Evolutionary conservation across 23 red algal genomes (phyloP).

Genomic region (Cyanidioschyzon merolae): DNA sequence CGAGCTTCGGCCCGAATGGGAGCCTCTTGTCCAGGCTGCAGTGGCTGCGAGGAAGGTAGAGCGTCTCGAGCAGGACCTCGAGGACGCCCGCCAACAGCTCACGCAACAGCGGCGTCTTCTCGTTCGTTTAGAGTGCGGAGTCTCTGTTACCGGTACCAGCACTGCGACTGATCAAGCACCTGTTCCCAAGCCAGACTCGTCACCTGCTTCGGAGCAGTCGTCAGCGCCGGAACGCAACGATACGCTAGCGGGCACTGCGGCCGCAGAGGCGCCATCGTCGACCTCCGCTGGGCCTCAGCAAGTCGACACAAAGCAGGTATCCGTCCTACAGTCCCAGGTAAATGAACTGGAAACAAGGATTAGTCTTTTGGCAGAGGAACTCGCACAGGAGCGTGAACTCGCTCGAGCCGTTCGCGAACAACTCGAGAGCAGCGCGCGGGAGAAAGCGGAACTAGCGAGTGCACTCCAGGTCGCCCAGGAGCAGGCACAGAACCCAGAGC

Average conservation of each 20-base stretch:
- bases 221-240: background rate
- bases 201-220: background rate
- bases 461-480: background rate
- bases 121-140: background rate
- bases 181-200: background rate
- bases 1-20: background rate
- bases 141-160: background rate
- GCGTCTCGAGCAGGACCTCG: background rate
- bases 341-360: background rate
- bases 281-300: background rate
- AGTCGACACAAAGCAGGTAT: background rate
- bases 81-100: conserved; percentile 6
- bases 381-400: background rate
- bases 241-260: background rate
- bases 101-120: background rate
- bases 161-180: background rate
- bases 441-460: background rate
- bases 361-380: background rate
- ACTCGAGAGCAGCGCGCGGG: background rate
- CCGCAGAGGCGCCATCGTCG: background rate
- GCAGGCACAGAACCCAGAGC: background rate
- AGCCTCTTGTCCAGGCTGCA: background rate
- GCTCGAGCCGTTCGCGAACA: background rate
- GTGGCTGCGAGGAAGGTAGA: background rate
- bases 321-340: background rate